Percentiles rank a stretch among this genome's conserved stretches.
These are phyloP conservation scores for Paxillus rubicundulus DNA, from an alignment of 768 basidiomycete genomes.

Conservation along the genomic window DNA sequence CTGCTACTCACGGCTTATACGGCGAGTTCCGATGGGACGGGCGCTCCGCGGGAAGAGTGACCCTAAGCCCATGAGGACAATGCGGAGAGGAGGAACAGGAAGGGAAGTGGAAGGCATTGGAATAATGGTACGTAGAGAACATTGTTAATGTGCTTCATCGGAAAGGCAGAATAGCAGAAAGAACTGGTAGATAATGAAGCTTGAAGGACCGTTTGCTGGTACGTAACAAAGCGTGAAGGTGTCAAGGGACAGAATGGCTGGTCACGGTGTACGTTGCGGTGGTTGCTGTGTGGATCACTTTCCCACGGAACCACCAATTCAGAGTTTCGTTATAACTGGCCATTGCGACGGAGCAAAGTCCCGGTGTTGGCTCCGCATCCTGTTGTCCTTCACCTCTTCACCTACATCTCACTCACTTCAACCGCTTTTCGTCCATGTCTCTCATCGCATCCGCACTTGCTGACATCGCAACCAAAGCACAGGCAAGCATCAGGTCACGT, in stretches of 20 bases:
- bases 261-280: not conserved
- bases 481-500: slow-evolving; percentile 7
- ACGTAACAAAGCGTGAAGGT: no score
- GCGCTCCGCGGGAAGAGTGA: slow-evolving; percentile 8
- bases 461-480: slow-evolving; percentile 29
- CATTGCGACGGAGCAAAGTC: slow-evolving; percentile 23
- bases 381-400: slow-evolving; percentile 6
- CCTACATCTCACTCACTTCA: not conserved
- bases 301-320: slow-evolving; percentile 5
- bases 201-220: no score
- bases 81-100: not conserved
- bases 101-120: not conserved
- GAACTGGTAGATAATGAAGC: no score
- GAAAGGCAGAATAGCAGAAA: no score
- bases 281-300: not conserved
- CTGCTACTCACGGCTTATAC: not conserved
- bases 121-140: not conserved
- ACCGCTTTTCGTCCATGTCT: slow-evolving; percentile 27
- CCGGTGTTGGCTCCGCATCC: slow-evolving; percentile 1
- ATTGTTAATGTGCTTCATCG: no score
- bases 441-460: slow-evolving; percentile 23
- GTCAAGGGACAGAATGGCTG: no score
- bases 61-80: not conserved
- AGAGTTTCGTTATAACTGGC: slow-evolving; percentile 32
- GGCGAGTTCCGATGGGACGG: not conserved